Evolutionary conservation across 1,284 basidiomycete genomes (phyloP).

Genomic region (Apiotrichum veenhuisii): DNA sequence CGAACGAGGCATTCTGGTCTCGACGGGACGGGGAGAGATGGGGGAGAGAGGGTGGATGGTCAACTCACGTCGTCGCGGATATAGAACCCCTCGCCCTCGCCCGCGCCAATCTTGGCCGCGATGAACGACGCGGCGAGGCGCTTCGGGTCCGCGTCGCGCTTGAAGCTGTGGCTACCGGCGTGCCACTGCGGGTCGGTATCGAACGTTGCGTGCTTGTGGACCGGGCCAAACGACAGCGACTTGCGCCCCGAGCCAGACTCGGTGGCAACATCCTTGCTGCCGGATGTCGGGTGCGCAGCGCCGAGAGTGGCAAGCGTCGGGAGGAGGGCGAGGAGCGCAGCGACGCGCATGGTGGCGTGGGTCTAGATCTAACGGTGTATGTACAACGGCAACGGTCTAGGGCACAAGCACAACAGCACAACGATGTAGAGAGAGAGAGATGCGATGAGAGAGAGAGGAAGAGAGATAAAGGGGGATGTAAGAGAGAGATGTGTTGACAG

Average conservation of each 20-base stretch:
- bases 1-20: too few relatives aligned
- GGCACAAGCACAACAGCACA: too few relatives aligned
- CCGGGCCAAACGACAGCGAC: slow-evolving; percentile 73
- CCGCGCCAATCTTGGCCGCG: slow-evolving; percentile 24
- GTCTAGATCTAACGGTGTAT: too few relatives aligned
- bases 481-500: background rate
- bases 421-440: too few relatives aligned
- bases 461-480: background rate
- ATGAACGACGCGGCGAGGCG: slow-evolving; percentile 34
- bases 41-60: background rate
- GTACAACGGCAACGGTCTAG: background rate
- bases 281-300: slow-evolving; percentile 21
- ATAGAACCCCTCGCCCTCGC: slow-evolving; percentile 41
- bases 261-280: background rate
- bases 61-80: slow-evolving; percentile 50
- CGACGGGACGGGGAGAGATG: too few relatives aligned
- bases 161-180: slow-evolving; percentile 9
- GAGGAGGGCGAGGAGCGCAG: slow-evolving; percentile 46
- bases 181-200: slow-evolving; percentile 53
- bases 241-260: slow-evolving; percentile 59
- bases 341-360: slow-evolving; percentile 36
- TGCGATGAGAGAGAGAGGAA: slow-evolving; percentile 1
- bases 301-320: slow-evolving; percentile 42
- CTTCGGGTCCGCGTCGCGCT: slow-evolving; percentile 20
- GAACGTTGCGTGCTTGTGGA: slow-evolving; percentile 67